Base-by-base conservation (phyloP, 2,329 filamentous ascomycete genomes). In the Clarireedia homoeocarpa region DNA sequence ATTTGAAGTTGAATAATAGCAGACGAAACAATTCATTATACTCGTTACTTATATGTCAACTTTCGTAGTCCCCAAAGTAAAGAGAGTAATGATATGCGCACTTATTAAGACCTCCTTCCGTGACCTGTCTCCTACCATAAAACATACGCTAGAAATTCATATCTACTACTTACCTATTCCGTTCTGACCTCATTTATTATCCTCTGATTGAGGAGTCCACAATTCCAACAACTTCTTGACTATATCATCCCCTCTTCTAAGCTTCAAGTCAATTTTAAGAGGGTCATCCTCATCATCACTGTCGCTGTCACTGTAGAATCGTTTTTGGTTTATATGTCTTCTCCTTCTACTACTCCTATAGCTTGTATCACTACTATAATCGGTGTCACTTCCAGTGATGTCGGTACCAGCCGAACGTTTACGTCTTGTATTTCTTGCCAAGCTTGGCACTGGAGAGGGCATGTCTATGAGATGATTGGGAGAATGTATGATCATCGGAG, bases 181-280 rank as follows among this genome's bases (percentile, higher is more conserved):
- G 14, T 44, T 44, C 6, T 40, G 27, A 9, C 10, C 10, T 30
- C 6, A 44, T 44, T n/a, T 20, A 20, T 3, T 23, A 7, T 10
- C 40, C 3, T 15, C 42, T 20, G n/a, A 14, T n/a, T 24, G 24
- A 10, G 54, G 48, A 2, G 61, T 63, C 58, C 59, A 63, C 50
- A 56, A 47, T 30, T 62, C 56, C 48, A 63, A 42, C 9, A 62
- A 39, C 12, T 48, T 60, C 36, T 58, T 34, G 23, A 63, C 59
- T 23, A 62, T 36, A 57, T 61, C 57, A 54, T 59, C 60, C 5
- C 60, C 60, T 17, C 48, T 51, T 20, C 57, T 58, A 15, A 59
- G 38, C 27, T 49, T 39, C n/a, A 63, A 26, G 6, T 48, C 44
- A 39, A 63, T 52, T 15, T 55, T 55, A 17, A 62, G 56, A 45